Base-by-base conservation (phyloP, 2,329 filamentous ascomycete species). In the Scolecobasidium constrictum region DNA sequence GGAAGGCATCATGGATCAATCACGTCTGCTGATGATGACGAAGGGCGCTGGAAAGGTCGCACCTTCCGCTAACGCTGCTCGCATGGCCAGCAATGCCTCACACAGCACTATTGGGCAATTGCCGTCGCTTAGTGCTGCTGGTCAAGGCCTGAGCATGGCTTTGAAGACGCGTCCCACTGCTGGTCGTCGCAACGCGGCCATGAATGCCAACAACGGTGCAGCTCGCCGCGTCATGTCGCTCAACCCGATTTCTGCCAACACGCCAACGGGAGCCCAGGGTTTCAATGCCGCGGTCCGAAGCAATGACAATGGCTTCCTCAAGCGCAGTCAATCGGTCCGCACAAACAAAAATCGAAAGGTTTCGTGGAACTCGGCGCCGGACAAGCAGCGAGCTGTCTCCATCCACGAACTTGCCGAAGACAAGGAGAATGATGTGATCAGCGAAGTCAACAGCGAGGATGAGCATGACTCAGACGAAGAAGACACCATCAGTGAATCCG, bases 1-100 rank as follows among this genome's bases (percentile, higher is more conserved):
- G 22, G 90, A 96, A 50, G 88, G 90, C 19, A 86, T 96, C 48
- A 93, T 98, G 66, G 88, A 96, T 53, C 90, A 96, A 59, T 95
- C 90, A 16, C 83, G 90, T 5, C 80, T 90, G 19, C 72, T 95
- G n/a, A 75, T 96, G 45, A 83, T 92, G 68, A 70, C 78, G 50
- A 81, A 85, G 65, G 55, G 54, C 12, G 18, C 38, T 7, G 23
- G 18, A 22, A n/a, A 16, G 17, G n/a, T n/a, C n/a, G n/a, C n/a
- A n/a, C 23, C 23, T 21, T 2, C n/a, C 19, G 9, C n/a, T 17
- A 9, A 16, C 19, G 36, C 9, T 18, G 21, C 60, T 46, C 38
- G 49, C 47, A 40, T 63, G 49, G 50, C 51, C 42, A 54, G 54
- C 50, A 47, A 58, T 48, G 48, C 59, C 52, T 56, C 60, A 57